These are phyloP conservation scores for Neurospora terricola DNA, from an alignment of 495 filamentous ascomycete genomes.

Conservation along the genomic window DNA sequence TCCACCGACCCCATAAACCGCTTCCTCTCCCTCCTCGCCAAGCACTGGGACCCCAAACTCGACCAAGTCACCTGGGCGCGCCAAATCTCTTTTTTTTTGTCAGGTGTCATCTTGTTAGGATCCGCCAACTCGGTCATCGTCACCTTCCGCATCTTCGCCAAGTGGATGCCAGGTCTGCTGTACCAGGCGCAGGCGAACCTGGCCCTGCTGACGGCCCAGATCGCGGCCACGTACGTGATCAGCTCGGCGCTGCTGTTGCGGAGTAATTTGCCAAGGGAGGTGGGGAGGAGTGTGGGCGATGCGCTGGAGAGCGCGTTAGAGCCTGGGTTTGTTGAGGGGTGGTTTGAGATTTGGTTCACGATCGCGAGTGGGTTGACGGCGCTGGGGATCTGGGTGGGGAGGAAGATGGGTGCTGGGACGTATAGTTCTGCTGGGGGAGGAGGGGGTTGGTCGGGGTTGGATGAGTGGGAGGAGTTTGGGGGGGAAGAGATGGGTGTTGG, in stretches of 20 bases:
- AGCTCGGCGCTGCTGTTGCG: conserved; percentile 61
- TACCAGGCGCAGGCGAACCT: conserved; percentile 53
- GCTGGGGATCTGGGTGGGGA: conserved; percentile 56
- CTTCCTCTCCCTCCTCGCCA: conserved; percentile 60
- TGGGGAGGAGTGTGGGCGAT: conserved; percentile 59
- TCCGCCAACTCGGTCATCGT: conserved; percentile 68
- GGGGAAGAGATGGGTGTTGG: conserved; percentile 54
- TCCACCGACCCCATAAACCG: conserved; percentile 69
- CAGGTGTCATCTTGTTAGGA: conserved; percentile 64
- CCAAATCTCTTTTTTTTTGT: conserved; percentile 68
- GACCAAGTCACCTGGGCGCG: conserved; percentile 63
- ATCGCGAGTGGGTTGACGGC: conserved; percentile 50
- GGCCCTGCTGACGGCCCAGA: conserved; percentile 62
- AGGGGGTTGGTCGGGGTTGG: conserved; percentile 32
- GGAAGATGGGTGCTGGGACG: conserved; percentile 35
- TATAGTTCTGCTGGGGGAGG: conserved; percentile 12
- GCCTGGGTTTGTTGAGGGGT: conserved; percentile 64
- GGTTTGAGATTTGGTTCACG: conserved; percentile 80
- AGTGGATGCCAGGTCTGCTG: conserved; percentile 57
- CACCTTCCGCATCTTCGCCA: conserved; percentile 64
- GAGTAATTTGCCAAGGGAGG: conserved; percentile 60
- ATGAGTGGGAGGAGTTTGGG: conserved; percentile 54
- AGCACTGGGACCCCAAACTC: conserved; percentile 60
- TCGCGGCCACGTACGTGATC: conserved; percentile 72
- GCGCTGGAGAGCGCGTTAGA: conserved; percentile 63